A percentile compares a stretch with the other conserved stretches of the same genome.
phyloP scores from a whole-genome alignment of 2,329 filamentous ascomycete genomes.

The Ophiostoma perfectum region DNA sequence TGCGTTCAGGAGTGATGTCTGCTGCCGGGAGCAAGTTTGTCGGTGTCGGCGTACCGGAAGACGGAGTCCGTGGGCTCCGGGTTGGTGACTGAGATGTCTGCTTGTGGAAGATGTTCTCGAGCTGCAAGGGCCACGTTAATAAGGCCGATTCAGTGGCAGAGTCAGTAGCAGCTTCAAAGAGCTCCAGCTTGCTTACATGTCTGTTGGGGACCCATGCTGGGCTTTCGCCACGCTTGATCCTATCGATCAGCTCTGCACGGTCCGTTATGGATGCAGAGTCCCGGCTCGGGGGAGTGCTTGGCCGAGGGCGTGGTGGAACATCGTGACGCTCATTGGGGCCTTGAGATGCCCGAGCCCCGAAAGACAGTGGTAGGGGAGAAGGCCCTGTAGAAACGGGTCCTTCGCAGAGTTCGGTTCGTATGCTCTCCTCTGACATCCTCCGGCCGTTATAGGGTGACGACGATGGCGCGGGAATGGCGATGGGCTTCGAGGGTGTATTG shows the following conservation, averaged over 20 bases:
- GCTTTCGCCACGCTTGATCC: slow-evolving; percentile 72
- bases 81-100: slow-evolving; percentile 33
- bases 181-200: slow-evolving; percentile 44
- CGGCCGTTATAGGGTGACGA: slow-evolving; percentile 29
- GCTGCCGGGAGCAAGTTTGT: slow-evolving; percentile 41
- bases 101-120: slow-evolving; percentile 40
- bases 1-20: slow-evolving; percentile 46
- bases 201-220: slow-evolving; percentile 63
- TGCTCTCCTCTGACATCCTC: slow-evolving; percentile 54
- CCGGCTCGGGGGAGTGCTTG: slow-evolving; percentile 4
- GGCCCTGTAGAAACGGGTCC: slow-evolving; percentile 47
- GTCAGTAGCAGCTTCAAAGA: not conserved
- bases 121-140: slow-evolving; percentile 29
- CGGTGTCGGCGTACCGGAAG: slow-evolving; percentile 33
- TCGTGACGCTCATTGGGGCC: not conserved
- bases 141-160: not conserved
- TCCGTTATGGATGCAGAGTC: slow-evolving; percentile 39
- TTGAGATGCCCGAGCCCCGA: not conserved
- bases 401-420: slow-evolving; percentile 57
- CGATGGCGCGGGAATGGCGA: slow-evolving; percentile 24
- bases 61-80: slow-evolving; percentile 34
- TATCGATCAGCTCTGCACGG: slow-evolving; percentile 74
- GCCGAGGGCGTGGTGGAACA: not conserved
- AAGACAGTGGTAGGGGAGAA: slow-evolving; percentile 7
- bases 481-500: slow-evolving; percentile 26